Percentiles rank a stretch among this genome's conserved stretches.
These are phyloP conservation scores for Chamaecyparis obtusa DNA, from an alignment of 75 land plant genomes.

Conservation along the genomic window DNA sequence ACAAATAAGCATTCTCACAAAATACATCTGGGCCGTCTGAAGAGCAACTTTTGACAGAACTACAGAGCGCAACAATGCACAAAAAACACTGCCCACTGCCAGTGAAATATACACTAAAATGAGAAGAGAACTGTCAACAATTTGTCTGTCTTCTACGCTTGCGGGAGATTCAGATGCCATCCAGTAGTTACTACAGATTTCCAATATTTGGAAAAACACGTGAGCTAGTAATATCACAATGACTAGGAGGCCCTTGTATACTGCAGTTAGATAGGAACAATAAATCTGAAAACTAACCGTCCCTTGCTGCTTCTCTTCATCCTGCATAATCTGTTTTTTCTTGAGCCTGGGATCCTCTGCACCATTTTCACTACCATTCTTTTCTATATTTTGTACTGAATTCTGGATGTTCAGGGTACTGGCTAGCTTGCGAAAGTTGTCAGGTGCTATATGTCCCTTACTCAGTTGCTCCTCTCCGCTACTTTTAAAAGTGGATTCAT, in stretches of 20 bases:
- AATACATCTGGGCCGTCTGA: slow-evolving; percentile 61
- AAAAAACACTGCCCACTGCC: slow-evolving; percentile 67
- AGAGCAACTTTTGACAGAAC: slow-evolving; percentile 49
- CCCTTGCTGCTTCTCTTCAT: slow-evolving; percentile 73
- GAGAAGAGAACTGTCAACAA: slow-evolving; percentile 25
- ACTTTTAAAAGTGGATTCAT: not conserved
- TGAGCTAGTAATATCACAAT: slow-evolving; percentile 53
- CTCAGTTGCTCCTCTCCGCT: not conserved
- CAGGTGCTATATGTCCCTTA: not conserved
- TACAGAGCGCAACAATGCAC: slow-evolving; percentile 51
- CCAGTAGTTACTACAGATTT: slow-evolving; percentile 90
- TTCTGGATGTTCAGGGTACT: not conserved
- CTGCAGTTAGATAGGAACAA: slow-evolving; percentile 69
- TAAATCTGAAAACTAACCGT: slow-evolving; percentile 62
- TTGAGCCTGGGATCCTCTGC: slow-evolving; percentile 20
- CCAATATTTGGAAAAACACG: slow-evolving; percentile 67
- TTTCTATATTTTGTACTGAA: slow-evolving; percentile 1
- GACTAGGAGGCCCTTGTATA: slow-evolving; percentile 54
- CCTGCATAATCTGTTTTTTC: slow-evolving; percentile 48
- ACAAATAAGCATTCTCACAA: slow-evolving; percentile 54
- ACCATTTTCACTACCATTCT: not conserved
- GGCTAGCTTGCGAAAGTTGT: not conserved
- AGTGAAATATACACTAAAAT: slow-evolving; percentile 61
- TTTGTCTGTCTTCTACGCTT: slow-evolving; percentile 32
- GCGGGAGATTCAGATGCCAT: slow-evolving; percentile 92